phyloP scores from a whole-genome alignment of 345 rosid species.

The Melastoma malabathricum region DNA sequence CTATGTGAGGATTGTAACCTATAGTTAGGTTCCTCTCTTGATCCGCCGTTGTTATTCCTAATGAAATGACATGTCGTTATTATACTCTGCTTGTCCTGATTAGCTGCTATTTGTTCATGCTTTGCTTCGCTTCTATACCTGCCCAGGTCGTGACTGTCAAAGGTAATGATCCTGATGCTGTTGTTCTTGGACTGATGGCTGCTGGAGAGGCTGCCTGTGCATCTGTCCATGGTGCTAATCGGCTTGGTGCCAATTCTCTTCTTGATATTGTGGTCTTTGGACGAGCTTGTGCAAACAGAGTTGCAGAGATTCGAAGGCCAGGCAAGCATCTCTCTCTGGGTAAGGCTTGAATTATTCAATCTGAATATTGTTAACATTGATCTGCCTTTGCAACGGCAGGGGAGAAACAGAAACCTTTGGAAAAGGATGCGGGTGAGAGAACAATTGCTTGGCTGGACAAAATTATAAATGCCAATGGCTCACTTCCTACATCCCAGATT shows the following conservation, averaged over 20 bases:
- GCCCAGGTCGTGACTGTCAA: conserved; percentile 69
- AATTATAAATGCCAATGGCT: conserved; percentile 74
- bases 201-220: conserved; percentile 99
- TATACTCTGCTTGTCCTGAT: no score
- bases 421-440: conserved; percentile 74
- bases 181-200: conserved; percentile 92
- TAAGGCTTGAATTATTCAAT: neutral
- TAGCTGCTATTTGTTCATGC: neutral
- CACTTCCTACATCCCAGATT: conserved; percentile 70
- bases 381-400: conserved; percentile 30
- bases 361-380: neutral
- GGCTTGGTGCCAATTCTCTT: conserved; percentile 96
- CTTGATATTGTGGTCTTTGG: conserved; percentile 98
- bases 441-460: conserved; percentile 92
- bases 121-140: neutral
- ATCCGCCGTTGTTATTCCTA: no score
- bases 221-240: conserved; percentile 98
- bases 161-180: conserved; percentile 68
- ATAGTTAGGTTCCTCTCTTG: no score
- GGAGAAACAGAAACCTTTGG: conserved; percentile 75
- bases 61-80: neutral
- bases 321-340: conserved; percentile 21
- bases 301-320: conserved; percentile 76
- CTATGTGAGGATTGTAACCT: no score
- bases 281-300: conserved; percentile 96